Conservation (phyloP, 345 rosid species). For the Erodium maritimum region DNA sequence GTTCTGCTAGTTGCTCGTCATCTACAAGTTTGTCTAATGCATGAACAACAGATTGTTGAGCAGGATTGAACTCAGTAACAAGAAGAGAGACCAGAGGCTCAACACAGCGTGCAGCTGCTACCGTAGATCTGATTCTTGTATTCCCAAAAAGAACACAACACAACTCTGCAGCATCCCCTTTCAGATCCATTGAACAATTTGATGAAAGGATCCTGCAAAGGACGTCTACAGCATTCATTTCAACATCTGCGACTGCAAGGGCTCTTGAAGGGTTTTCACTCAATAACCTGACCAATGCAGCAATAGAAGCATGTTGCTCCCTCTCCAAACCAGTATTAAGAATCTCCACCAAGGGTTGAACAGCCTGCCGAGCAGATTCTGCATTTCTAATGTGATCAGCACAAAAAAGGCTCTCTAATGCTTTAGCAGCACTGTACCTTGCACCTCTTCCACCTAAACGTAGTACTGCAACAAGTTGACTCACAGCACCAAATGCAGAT, state of each 20-base stretch:
- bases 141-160: conserved; percentile 93
- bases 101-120: conserved; percentile 98
- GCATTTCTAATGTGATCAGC: conserved; percentile 98
- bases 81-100: conserved; percentile 98
- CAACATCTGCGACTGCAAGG: conserved; percentile 92
- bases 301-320: conserved; percentile 98
- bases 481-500: conserved; percentile 83
- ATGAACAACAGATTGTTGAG: conserved; percentile 88
- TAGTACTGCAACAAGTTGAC: conserved; percentile 94
- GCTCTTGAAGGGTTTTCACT: conserved; percentile 97
- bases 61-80: conserved; percentile 76
- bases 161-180: conserved; percentile 98
- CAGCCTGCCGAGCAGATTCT: conserved; percentile 81
- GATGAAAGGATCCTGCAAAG: conserved; percentile 96
- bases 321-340: conserved; percentile 88
- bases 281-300: conserved; percentile 85
- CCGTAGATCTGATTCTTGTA: conserved; percentile 83
- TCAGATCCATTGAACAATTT: conserved; percentile 79
- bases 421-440: conserved; percentile 91
- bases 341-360: conserved; percentile 96
- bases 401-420: conserved; percentile 87
- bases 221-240: conserved; percentile 96
- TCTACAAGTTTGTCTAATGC: conserved; percentile 93
- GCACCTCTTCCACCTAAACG: conserved; percentile 98
- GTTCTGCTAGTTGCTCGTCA: conserved; percentile 98